These are phyloP conservation scores for Ilyonectria robusta DNA, from an alignment of 2,329 filamentous ascomycete species.

Conservation along the genomic window DNA sequence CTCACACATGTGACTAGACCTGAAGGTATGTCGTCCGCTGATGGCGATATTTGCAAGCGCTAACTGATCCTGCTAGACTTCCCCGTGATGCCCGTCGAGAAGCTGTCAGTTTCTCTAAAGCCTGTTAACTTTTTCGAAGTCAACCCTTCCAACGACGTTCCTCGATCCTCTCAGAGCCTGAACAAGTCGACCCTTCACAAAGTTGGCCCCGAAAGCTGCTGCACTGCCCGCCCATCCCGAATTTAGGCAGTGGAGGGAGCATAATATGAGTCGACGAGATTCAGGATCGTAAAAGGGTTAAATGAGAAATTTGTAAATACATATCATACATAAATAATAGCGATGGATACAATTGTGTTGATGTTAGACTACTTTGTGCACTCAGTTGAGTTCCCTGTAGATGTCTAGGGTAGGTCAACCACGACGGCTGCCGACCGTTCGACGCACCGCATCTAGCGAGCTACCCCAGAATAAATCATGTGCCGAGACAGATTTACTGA, in stretches of 20 bases:
- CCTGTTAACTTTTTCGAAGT: slow-evolving; percentile 65
- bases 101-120: slow-evolving; percentile 61
- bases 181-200: slow-evolving; percentile 26
- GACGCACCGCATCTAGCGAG: not conserved
- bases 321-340: too few relatives aligned
- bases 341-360: too few relatives aligned
- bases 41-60: not conserved
- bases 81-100: slow-evolving; percentile 76
- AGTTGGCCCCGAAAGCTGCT: slow-evolving; percentile 16
- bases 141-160: slow-evolving; percentile 62
- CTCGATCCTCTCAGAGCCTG: slow-evolving; percentile 20
- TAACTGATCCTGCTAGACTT: slow-evolving; percentile 60
- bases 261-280: too few relatives aligned
- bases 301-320: too few relatives aligned
- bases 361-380: too few relatives aligned
- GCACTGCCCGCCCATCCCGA: slow-evolving; percentile 1
- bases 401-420: too few relatives aligned
- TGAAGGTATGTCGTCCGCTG: slow-evolving; percentile 19
- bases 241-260: not conserved
- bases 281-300: too few relatives aligned
- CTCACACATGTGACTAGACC: slow-evolving; percentile 77
- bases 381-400: too few relatives aligned
- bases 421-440: too few relatives aligned
- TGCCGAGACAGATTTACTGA: not conserved
- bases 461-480: not conserved